Conservation (phyloP, 2,329 filamentous ascomycete genomes). For the Sporothrix brasiliensis region DNA sequence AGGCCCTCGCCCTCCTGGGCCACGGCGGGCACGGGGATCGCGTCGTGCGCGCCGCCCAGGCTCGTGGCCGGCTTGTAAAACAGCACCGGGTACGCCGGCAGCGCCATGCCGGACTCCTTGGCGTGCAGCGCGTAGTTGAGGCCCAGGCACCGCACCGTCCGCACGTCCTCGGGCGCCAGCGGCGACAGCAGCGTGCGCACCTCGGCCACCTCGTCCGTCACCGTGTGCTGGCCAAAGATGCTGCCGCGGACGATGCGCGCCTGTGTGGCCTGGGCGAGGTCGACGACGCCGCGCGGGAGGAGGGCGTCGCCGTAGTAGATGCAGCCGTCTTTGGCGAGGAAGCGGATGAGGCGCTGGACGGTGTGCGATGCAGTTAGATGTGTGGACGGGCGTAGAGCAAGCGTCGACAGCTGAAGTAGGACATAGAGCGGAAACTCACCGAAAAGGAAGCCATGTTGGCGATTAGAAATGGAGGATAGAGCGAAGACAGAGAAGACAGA, state of each 20-base stretch:
- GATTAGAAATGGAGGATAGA: too few species aligned
- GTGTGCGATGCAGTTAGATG: conserved; percentile 45
- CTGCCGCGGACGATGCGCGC: conserved; percentile 66
- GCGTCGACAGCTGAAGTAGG: background rate
- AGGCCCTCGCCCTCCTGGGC: conserved; percentile 68
- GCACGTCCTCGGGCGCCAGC: conserved; percentile 63
- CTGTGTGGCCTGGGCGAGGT: conserved; percentile 62
- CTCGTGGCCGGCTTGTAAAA: conserved; percentile 74
- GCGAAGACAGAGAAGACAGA: background rate
- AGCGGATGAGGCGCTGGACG: conserved; percentile 68
- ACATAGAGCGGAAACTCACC: conserved; percentile 42
- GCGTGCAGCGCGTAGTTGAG: conserved; percentile 75
- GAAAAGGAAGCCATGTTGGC: conserved; percentile 55
- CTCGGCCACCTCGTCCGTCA: conserved; percentile 64
- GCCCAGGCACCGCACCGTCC: conserved; percentile 69
- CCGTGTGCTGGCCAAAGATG: conserved; percentile 65
- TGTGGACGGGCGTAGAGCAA: conserved; percentile 51
- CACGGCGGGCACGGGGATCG: conserved; percentile 66
- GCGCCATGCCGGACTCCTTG: conserved; percentile 67
- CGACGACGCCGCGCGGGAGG: conserved; percentile 60
- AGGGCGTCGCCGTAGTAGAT: conserved; percentile 76
- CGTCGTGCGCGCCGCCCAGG: conserved; percentile 64
- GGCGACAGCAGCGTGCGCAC: conserved; percentile 64
- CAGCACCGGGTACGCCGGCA: conserved; percentile 71
- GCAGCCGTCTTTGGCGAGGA: conserved; percentile 69